Conservation (phyloP, 768 basidiomycete species). For the Russula foetens region DNA sequence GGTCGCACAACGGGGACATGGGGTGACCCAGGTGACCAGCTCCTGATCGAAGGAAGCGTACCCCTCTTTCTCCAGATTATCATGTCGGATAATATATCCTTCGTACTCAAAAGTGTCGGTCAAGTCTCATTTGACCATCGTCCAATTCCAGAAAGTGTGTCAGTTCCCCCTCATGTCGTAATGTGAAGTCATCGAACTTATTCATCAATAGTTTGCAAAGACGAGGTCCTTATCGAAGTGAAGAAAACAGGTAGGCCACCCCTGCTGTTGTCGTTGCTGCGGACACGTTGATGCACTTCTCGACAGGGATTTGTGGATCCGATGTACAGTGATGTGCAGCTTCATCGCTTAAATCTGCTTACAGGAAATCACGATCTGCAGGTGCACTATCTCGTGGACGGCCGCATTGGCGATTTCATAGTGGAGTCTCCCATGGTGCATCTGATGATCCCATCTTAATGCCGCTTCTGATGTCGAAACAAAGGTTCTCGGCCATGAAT, state of each 20-base stretch:
- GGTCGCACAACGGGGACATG: no score
- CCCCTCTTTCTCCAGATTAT: background rate
- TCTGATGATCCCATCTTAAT: background rate
- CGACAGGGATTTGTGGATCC: conserved; percentile 80
- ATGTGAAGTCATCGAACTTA: background rate
- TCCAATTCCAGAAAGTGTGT: conserved; percentile 63
- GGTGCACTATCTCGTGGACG: conserved; percentile 76
- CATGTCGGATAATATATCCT: conserved; percentile 73
- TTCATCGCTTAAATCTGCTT: conserved; percentile 12
- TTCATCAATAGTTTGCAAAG: conserved; percentile 43
- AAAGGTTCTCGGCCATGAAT: conserved; percentile 94
- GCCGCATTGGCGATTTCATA: conserved; percentile 72
- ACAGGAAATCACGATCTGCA: conserved; percentile 24
- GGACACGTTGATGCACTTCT: conserved; percentile 6
- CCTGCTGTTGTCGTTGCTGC: background rate
- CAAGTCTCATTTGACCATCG: conserved; percentile 65
- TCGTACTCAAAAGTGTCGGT: conserved; percentile 64
- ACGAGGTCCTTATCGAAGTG: conserved; percentile 82
- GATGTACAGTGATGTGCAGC: conserved; percentile 44
- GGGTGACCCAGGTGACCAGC: no score
- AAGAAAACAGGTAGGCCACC: conserved; percentile 76
- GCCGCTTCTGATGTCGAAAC: background rate
- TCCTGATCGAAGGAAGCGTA: no score
- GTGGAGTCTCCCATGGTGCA: conserved; percentile 74
- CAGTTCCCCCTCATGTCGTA: background rate